Percentiles rank a stretch among this genome's conserved stretches.
phyloP scores from a whole-genome alignment of 1,284 basidiomycete species.

The Amylostereum chailletii region DNA sequence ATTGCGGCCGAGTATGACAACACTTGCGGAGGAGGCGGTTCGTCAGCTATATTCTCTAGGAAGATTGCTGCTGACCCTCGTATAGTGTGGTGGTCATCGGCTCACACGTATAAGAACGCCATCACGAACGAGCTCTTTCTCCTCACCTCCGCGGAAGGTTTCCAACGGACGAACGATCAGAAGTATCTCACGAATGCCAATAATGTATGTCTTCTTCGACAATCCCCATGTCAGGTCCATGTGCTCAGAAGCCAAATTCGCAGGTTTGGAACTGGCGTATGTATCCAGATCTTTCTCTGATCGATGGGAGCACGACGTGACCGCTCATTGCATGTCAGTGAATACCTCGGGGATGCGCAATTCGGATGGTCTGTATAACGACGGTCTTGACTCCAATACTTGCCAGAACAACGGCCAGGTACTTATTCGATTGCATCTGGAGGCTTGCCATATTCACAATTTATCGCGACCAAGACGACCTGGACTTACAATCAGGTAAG shows the following conservation, averaged over 20 bases:
- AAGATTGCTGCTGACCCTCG: neutral
- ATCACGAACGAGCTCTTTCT: conserved; percentile 50
- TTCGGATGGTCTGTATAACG: conserved; percentile 39
- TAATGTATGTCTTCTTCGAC: conserved; percentile 14
- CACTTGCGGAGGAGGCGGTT: conserved; percentile 33
- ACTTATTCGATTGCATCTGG: conserved; percentile 2
- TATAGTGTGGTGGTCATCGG: conserved; percentile 48
- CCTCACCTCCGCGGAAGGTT: conserved; percentile 38
- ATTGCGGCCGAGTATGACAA: conserved; percentile 40
- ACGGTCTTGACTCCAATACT: conserved; percentile 29
- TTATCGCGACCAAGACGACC: conserved; percentile 26
- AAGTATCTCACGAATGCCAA: conserved; percentile 38
- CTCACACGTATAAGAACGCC: conserved; percentile 47
- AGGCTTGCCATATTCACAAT: neutral
- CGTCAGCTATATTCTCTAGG: conserved; percentile 6
- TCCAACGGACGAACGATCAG: conserved; percentile 26
- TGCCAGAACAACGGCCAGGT: conserved; percentile 42
- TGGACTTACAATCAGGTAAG: conserved; percentile 49
- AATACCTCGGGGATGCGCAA: conserved; percentile 41
- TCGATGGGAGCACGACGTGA: too few species aligned
- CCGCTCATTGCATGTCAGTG: conserved; percentile 21
- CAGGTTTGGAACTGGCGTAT: conserved; percentile 40
- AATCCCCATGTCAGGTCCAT: too few species aligned
- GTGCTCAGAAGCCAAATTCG: neutral
- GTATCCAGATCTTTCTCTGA: conserved; percentile 11